Evolutionary conservation across 257 asterid genomes (phyloP).

Genomic region (Nicotiana obtusifolia): DNA sequence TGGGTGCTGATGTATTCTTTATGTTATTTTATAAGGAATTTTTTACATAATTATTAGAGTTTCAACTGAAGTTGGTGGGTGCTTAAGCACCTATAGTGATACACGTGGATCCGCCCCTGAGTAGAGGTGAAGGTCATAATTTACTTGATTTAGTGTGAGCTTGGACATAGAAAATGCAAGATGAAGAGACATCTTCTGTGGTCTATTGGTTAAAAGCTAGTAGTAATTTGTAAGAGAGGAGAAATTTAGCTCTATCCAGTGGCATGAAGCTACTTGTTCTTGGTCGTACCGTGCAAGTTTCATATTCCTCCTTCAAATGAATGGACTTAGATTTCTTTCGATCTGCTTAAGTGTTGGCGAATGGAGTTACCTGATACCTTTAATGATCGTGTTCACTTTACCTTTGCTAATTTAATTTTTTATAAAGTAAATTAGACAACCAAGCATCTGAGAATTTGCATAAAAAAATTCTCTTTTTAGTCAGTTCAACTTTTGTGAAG

Average conservation of each 20-base stretch:
- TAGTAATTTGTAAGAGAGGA: neutral
- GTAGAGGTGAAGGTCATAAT: neutral
- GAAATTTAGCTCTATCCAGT: neutral
- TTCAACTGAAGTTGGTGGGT: too few species aligned
- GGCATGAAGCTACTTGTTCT: neutral
- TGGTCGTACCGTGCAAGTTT: neutral
- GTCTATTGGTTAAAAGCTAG: neutral
- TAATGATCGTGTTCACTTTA: neutral
- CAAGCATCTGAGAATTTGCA: neutral
- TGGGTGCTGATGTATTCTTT: too few species aligned
- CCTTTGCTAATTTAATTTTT: neutral
- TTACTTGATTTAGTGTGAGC: constrained; percentile 1
- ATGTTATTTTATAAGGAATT: too few species aligned
- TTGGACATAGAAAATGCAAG: neutral
- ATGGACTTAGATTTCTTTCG: neutral
- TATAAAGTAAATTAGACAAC: neutral
- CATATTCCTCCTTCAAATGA: neutral
- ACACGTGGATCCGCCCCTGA: too few species aligned
- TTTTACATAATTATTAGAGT: too few species aligned
- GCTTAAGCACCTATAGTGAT: too few species aligned
- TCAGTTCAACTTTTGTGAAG: neutral
- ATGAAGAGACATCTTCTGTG: neutral
- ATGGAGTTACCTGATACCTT: neutral
- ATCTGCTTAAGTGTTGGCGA: neutral
- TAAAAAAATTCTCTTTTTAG: neutral